These are phyloP conservation scores for Fusarium globosum DNA, from an alignment of 2,329 filamentous ascomycete genomes.

Conservation along the genomic window DNA sequence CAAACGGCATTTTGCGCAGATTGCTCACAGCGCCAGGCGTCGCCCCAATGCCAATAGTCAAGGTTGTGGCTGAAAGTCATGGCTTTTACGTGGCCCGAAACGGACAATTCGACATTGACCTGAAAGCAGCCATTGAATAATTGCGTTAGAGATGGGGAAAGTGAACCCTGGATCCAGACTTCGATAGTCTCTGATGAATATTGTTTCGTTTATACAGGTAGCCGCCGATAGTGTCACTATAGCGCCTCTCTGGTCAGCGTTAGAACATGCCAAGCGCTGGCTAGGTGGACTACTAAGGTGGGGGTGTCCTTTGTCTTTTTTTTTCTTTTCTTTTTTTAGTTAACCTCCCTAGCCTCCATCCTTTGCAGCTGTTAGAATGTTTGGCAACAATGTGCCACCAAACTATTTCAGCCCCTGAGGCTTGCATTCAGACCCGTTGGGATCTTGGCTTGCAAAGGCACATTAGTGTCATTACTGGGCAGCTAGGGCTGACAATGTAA, in stretches of 20 bases:
- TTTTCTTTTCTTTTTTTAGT: not conserved
- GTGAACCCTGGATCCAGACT: conserved; percentile 26
- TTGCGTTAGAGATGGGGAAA: not conserved
- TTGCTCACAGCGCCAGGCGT: conserved; percentile 20
- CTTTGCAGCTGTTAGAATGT: conserved; percentile 1
- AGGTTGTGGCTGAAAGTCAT: conserved; percentile 17
- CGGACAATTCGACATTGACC: conserved; percentile 8
- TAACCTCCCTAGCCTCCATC: not conserved
- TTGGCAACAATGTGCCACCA: not conserved
- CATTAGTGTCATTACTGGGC: not conserved
- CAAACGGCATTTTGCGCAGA: conserved; percentile 15
- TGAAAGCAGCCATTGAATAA: not conserved
- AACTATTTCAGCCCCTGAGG: conserved; percentile 19
- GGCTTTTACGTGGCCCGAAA: conserved; percentile 7
- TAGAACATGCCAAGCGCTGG: conserved; percentile 11
- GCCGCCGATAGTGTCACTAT: conserved; percentile 30
- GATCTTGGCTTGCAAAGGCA: not conserved
- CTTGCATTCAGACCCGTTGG: conserved; percentile 15
- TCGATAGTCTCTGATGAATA: conserved; percentile 34
- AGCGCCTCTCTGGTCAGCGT: conserved; percentile 10
- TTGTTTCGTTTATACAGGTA: conserved; percentile 39
- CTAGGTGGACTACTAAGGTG: conserved; percentile 1
- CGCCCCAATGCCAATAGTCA: conserved; percentile 25
- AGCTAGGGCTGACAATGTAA: conserved; percentile 1
- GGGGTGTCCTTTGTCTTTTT: not conserved